Conservation (phyloP, 371 early-diverging fungal species). For the Actinomortierella wolfii region DNA sequence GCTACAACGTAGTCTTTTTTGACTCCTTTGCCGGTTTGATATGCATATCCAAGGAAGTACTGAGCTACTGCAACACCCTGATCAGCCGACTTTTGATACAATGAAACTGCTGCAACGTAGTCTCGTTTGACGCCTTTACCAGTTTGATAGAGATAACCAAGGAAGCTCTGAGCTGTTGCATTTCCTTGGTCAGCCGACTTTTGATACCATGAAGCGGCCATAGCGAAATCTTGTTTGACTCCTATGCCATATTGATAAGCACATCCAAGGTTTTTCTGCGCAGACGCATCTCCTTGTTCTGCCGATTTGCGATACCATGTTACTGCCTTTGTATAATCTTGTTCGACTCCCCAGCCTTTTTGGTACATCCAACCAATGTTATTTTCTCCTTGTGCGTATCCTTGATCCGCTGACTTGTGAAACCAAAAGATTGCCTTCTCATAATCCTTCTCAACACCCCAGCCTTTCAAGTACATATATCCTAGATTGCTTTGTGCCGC, state of each 20-base stretch:
- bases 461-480: conserved; percentile 80
- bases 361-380: too few species aligned
- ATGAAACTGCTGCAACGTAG: conserved; percentile 72
- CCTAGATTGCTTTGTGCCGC: conserved; percentile 80
- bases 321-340: conserved; percentile 55
- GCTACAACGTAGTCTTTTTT: conserved; percentile 67
- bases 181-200: conserved; percentile 81
- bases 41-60: conserved; percentile 76
- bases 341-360: too few species aligned
- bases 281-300: too few species aligned
- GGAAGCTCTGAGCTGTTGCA: conserved; percentile 77
- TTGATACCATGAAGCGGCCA: conserved; percentile 82
- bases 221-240: conserved; percentile 55
- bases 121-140: conserved; percentile 71
- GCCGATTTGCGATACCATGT: conserved; percentile 78
- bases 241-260: conserved; percentile 89
- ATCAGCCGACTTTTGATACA: conserved; percentile 76
- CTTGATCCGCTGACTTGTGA: conserved; percentile 67
- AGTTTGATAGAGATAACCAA: conserved; percentile 81
- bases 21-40: conserved; percentile 82
- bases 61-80: conserved; percentile 74
- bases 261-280: conserved; percentile 85
- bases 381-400: conserved; percentile 61
- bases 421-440: conserved; percentile 78
- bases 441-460: conserved; percentile 69